These are phyloP conservation scores for Penicillium sp. DNA, from an alignment of 2,329 filamentous ascomycete genomes.

Conservation along the genomic window DNA sequence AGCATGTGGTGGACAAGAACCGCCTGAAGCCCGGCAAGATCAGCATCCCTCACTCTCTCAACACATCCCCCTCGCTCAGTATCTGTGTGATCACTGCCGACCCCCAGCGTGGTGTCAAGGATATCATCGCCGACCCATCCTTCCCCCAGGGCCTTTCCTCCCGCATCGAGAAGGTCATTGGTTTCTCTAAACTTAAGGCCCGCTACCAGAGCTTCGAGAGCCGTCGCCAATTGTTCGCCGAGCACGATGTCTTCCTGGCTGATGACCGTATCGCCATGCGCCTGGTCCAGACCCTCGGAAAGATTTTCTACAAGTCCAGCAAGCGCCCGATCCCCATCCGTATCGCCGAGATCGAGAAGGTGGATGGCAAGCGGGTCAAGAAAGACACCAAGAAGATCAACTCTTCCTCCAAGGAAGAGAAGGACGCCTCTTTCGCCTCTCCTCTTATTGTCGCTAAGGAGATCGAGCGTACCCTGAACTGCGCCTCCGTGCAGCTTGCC, in stretches of 20 bases:
- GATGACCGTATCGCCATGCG: slow-evolving; percentile 77
- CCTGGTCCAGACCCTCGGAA: slow-evolving; percentile 77
- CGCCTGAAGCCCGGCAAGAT: slow-evolving; percentile 83
- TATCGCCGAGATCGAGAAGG: slow-evolving; percentile 63
- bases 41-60: slow-evolving; percentile 70
- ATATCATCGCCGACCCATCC: slow-evolving; percentile 70
- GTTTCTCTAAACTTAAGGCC: slow-evolving; percentile 77
- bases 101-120: slow-evolving; percentile 83
- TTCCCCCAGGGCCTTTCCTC: slow-evolving; percentile 66
- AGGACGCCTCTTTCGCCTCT: slow-evolving; percentile 51
- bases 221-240: slow-evolving; percentile 73
- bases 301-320: slow-evolving; percentile 83
- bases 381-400: slow-evolving; percentile 48
- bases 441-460: slow-evolving; percentile 71
- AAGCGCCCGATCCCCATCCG: slow-evolving; percentile 86
- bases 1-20: slow-evolving; percentile 68
- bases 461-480: slow-evolving; percentile 71
- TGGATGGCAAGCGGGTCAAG: slow-evolving; percentile 59
- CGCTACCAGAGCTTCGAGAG: slow-evolving; percentile 89
- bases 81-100: slow-evolving; percentile 85
- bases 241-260: slow-evolving; percentile 91
- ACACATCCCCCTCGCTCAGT: slow-evolving; percentile 62
- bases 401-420: slow-evolving; percentile 43
- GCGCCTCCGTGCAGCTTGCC: slow-evolving; percentile 76
- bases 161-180: slow-evolving; percentile 73